Conservation (phyloP, 2,329 filamentous ascomycete genomes). For the Ramularia collo-cygni region DNA sequence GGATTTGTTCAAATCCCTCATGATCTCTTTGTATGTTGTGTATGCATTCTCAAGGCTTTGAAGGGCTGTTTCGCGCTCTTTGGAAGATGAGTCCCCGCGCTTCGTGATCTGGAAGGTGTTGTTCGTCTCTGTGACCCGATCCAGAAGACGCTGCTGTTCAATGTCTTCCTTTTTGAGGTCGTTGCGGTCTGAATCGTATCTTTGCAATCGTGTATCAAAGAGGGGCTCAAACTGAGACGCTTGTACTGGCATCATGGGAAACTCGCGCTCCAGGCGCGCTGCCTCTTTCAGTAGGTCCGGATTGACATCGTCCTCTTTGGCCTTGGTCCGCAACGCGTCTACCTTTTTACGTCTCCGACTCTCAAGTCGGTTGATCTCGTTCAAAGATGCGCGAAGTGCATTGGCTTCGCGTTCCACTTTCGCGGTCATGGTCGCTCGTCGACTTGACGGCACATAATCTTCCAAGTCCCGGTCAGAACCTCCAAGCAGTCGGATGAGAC, state of each 20-base stretch:
- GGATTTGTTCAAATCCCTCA: conserved; percentile 83
- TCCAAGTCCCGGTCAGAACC: conserved; percentile 75
- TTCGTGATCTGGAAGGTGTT: conserved; percentile 68
- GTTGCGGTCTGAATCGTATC: conserved; percentile 72
- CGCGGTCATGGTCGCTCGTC: conserved; percentile 70
- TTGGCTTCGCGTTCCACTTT: conserved; percentile 73
- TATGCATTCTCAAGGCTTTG: conserved; percentile 88
- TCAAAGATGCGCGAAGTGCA: conserved; percentile 69
- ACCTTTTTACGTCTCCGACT: conserved; percentile 72
- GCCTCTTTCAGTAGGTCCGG: conserved; percentile 76
- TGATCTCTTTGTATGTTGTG: conserved; percentile 92
- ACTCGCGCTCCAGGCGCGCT: conserved; percentile 75
- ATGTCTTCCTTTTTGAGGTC: conserved; percentile 64
- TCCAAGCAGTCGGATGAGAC: conserved; percentile 66
- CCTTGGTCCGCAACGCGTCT: conserved; percentile 70
- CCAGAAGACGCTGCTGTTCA: conserved; percentile 67
- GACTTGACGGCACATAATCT: conserved; percentile 81
- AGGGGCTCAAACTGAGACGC: conserved; percentile 88
- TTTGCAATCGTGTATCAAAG: conserved; percentile 73
- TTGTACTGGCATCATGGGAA: conserved; percentile 75
- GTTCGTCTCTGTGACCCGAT: conserved; percentile 67
- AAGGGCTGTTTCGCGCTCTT: conserved; percentile 76
- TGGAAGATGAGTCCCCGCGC: conserved; percentile 57
- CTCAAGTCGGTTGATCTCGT: conserved; percentile 78
- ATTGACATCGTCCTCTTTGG: conserved; percentile 79